phyloP scores from a whole-genome alignment of 2,329 filamentous ascomycete species.

The Neoarthrinium moseri region DNA sequence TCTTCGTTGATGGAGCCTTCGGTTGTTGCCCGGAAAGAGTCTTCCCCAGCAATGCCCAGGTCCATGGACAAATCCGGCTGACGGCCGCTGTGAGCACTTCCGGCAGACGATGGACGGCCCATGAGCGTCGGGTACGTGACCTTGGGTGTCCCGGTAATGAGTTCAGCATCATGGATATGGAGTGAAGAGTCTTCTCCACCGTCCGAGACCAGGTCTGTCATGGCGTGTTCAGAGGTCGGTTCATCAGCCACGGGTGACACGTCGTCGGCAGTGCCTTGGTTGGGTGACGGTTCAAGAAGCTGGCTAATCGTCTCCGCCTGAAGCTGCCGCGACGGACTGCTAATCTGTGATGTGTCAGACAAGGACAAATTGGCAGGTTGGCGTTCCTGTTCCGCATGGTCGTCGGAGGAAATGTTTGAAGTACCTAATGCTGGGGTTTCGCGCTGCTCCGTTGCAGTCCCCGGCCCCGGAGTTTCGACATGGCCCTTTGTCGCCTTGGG shows the following conservation, averaged over 20 bases:
- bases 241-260: conserved; percentile 6
- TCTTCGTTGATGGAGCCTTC: conserved; percentile 11
- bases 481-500: not conserved
- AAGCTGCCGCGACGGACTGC: conserved; percentile 28
- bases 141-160: conserved; percentile 12
- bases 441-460: not conserved
- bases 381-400: conserved; percentile 18
- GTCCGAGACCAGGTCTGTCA: not conserved
- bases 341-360: conserved; percentile 24
- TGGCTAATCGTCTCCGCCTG: conserved; percentile 21
- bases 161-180: conserved; percentile 1
- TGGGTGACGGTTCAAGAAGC: conserved; percentile 12
- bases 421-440: conserved; percentile 1
- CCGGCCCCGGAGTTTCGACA: not conserved
- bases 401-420: conserved; percentile 13
- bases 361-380: conserved; percentile 15
- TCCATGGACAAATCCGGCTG: conserved; percentile 45
- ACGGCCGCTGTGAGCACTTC: conserved; percentile 46
- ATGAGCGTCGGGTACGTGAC: conserved; percentile 29
- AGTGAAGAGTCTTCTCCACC: not conserved
- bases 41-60: conserved; percentile 29
- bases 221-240: not conserved
- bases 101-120: conserved; percentile 33
- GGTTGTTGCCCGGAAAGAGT: conserved; percentile 18
- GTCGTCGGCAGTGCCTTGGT: too few relatives aligned